A percentile compares a stretch with the other conserved stretches of the same genome.
phyloP scores from a whole-genome alignment of 2,329 filamentous ascomycete genomes.

The Aspergillus pseudoglaucus region DNA sequence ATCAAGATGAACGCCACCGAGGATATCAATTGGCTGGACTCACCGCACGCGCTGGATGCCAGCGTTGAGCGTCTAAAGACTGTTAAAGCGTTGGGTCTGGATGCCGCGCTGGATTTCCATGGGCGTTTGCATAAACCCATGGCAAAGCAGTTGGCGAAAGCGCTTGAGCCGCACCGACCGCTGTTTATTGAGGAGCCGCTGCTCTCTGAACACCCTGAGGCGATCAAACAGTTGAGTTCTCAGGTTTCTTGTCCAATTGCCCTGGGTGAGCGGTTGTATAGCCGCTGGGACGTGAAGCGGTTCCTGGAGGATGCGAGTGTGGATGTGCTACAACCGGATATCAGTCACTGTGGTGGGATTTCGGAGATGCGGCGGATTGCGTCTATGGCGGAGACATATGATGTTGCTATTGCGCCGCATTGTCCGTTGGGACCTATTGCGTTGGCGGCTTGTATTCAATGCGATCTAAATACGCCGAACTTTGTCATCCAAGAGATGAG shows the following conservation, averaged over 20 bases:
- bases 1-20: constrained; percentile 77
- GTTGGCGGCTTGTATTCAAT: constrained; percentile 63
- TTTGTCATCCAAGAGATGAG: constrained; percentile 75
- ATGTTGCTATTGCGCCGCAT: constrained; percentile 66
- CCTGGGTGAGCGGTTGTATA: constrained; percentile 65
- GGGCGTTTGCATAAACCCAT: constrained; percentile 72
- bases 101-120: constrained; percentile 71
- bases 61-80: constrained; percentile 61
- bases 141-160: constrained; percentile 66
- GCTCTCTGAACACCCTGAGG: constrained; percentile 62
- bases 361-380: constrained; percentile 65
- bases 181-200: constrained; percentile 73
- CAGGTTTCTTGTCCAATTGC: constrained; percentile 61
- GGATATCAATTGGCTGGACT: constrained; percentile 70
- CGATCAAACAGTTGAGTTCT: constrained; percentile 54
- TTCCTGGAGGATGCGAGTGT: constrained; percentile 64
- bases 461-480: constrained; percentile 55
- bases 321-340: constrained; percentile 68
- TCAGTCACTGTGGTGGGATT: constrained; percentile 65
- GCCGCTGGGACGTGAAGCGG: constrained; percentile 65
- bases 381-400: constrained; percentile 65
- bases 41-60: constrained; percentile 56
- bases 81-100: constrained; percentile 64
- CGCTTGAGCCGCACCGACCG: constrained; percentile 60
- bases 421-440: constrained; percentile 69